Base-by-base conservation (phyloP, 805 yeast species). In the Phaffomyces thermotolerans region DNA sequence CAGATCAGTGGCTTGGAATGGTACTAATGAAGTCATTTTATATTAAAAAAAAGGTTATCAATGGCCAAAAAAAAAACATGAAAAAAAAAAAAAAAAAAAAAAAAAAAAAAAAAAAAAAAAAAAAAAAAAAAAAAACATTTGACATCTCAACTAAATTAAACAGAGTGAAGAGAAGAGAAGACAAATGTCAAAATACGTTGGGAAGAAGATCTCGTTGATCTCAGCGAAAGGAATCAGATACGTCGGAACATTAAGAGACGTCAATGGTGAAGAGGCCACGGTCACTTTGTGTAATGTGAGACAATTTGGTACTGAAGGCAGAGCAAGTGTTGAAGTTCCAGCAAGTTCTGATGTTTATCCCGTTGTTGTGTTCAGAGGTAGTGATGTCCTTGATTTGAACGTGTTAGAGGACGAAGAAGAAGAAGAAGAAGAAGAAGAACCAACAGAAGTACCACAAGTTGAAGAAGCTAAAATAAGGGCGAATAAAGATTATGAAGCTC, bases 261-360 rank as follows among this genome's bases (percentile, higher is more conserved):
- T 93, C 57, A 88, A 88, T 62, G 93, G 95, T 25, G 90, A 86
- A 46, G 84, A 84, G 48, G 86, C 96, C 51, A 88, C 96, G 2
- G 93, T 91, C 40, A 81, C 96, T 6, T 73, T 91, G 57, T 74
- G 75, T 39, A 71, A 79, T 43, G 98, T 91, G 39, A 74, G 87
- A 48, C 79, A 88, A 41, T 81, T 81, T 52, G 99, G 98, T 43
- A 85, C 97, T 18, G 98, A 91, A 64, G 96, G 95, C 27, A 77
- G 98, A 56, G 88, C 84, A 60, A 68, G 73, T 14, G 71, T 75
- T 50, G 95, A 87, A 62, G 79, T 88, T 34, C 74, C 78, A 44
- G 83, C 95, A 7, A 81, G 86, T 17, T 64, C 71, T n/a, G 72
- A 71, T 36, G 73, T 82, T 14, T 86, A 78, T 64, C 90, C 85